phyloP scores from a whole-genome alignment of 2,329 filamentous ascomycete genomes.

The Penicillium sumatraense region DNA sequence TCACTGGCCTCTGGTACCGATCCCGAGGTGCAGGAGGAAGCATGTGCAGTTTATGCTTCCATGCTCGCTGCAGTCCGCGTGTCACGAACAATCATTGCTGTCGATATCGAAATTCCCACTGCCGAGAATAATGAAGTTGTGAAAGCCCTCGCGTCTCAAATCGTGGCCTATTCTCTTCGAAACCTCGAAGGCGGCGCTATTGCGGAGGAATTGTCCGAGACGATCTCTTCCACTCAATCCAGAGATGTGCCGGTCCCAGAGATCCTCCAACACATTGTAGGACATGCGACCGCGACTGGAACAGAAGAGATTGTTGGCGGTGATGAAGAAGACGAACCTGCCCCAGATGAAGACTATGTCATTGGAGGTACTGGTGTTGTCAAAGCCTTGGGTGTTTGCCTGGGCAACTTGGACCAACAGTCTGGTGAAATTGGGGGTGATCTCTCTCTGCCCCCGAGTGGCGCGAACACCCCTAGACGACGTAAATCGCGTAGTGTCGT shows the following conservation, averaged over 20 bases:
- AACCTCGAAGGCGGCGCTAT: slow-evolving; percentile 85
- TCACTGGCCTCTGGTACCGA: slow-evolving; percentile 77
- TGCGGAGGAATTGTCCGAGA: slow-evolving; percentile 57
- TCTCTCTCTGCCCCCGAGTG: slow-evolving; percentile 52
- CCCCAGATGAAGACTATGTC: slow-evolving; percentile 91
- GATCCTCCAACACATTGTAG: slow-evolving; percentile 84
- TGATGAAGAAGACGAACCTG: slow-evolving; percentile 67
- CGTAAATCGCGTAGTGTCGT: slow-evolving; percentile 56
- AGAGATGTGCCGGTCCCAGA: slow-evolving; percentile 70
- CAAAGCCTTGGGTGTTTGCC: slow-evolving; percentile 87
- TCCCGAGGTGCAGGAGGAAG: slow-evolving; percentile 85
- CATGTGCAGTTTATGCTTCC: slow-evolving; percentile 90
- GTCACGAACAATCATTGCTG: slow-evolving; percentile 79
- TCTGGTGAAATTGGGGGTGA: slow-evolving; percentile 42
- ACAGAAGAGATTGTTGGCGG: slow-evolving; percentile 51
- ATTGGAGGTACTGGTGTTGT: slow-evolving; percentile 95
- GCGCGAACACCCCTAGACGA: slow-evolving; percentile 58
- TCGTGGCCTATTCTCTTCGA: slow-evolving; percentile 68
- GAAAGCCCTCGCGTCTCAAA: slow-evolving; percentile 24
- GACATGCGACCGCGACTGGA: slow-evolving; percentile 59
- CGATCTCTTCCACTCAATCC: slow-evolving; percentile 50
- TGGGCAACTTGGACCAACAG: slow-evolving; percentile 75
- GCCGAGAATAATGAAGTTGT: slow-evolving; percentile 73
- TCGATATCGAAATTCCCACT: slow-evolving; percentile 88
- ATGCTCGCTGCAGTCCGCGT: slow-evolving; percentile 85